Base-by-base conservation (phyloP, 2,329 filamentous ascomycete species). In the Talaromyces sp. region DNA sequence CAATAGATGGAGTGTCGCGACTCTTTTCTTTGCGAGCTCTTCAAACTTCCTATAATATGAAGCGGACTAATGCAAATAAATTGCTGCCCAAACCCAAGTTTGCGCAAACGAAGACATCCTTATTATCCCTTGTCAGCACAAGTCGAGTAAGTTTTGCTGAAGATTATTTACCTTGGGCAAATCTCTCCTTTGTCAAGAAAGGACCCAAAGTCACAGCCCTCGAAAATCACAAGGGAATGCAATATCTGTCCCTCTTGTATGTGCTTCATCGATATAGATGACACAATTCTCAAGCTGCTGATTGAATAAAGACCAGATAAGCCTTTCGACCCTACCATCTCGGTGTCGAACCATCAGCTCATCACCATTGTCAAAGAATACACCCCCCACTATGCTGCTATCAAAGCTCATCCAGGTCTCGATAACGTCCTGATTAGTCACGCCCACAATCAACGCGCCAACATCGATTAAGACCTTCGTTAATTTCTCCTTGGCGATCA, bases 381-480 rank as follows among this genome's bases (percentile, higher is more conserved):
- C 35, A 38, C 35, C 35, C 6, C 35, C 35, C 7, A 6, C 35
- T 38, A n/a, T n/a, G 35, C 7, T 38, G 35, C 35, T 38, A n/a
- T 38, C 35, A 38, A 38, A 17, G 1, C 31, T n/a, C 0, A 90
- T 67, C 86, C 86, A 90, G 1, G 65, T 59, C 8, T 65, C 63
- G 0, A 85, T 83, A 3, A 90, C 77, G 2, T 81, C 72, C 0
- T 73, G 2, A 63, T 90, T 90, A 17, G 74, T 77, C 0, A 87
- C 71, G 31, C 91, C 88, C 0, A 92, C 70, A 5, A 92, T 82
- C 55, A 88, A 84, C 0, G 89, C 88, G 0, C 89, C 89, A 0
- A 89, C 87, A 64, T 92, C 88, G 0, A 92, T 76, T 0, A 92
- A 81, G 0, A 91, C 87, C 0, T 81, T 78, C 0, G 83, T 76